phyloP scores from a whole-genome alignment of 2,329 filamentous ascomycete species.

The Myriangium duriaei region DNA sequence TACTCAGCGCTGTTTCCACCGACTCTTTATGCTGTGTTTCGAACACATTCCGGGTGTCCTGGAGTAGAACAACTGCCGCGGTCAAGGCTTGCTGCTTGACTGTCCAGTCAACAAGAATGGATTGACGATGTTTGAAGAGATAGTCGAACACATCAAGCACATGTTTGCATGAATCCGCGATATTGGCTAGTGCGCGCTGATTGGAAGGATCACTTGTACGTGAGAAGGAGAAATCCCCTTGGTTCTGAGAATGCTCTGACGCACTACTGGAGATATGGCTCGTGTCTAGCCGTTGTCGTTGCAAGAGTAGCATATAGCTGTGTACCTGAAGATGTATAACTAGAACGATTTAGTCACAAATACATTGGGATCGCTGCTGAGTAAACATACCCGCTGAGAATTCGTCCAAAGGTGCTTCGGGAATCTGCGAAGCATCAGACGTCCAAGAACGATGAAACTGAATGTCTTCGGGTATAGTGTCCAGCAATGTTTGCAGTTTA shows the following conservation, averaged over 20 bases:
- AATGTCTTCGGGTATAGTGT: slow-evolving; percentile 35
- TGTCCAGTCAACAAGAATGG: slow-evolving; percentile 36
- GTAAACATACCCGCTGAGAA: slow-evolving; percentile 31
- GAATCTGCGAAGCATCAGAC: slow-evolving; percentile 24
- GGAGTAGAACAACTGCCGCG: slow-evolving; percentile 35
- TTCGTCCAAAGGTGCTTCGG: slow-evolving; percentile 35
- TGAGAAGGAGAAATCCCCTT: slow-evolving; percentile 11
- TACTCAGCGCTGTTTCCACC: slow-evolving; percentile 5
- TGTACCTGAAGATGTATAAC: slow-evolving; percentile 37
- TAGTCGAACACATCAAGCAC: slow-evolving; percentile 35
- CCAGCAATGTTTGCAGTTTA: slow-evolving; percentile 28
- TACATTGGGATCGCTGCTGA: not conserved
- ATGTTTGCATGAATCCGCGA: slow-evolving; percentile 30
- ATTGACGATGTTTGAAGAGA: slow-evolving; percentile 31
- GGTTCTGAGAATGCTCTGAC: slow-evolving; percentile 11
- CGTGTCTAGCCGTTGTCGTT: slow-evolving; percentile 31
- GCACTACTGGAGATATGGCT: slow-evolving; percentile 6
- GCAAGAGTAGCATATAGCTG: slow-evolving; percentile 36
- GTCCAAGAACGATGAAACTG: slow-evolving; percentile 37
- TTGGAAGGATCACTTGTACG: not conserved
- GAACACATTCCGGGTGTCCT: not conserved
- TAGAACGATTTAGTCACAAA: slow-evolving; percentile 13
- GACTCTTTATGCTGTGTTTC: not conserved
- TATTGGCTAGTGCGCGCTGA: slow-evolving; percentile 24
- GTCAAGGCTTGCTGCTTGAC: slow-evolving; percentile 40